Conservation (phyloP, 192 early-diverging fungal species). For the Backusella sp. region DNA sequence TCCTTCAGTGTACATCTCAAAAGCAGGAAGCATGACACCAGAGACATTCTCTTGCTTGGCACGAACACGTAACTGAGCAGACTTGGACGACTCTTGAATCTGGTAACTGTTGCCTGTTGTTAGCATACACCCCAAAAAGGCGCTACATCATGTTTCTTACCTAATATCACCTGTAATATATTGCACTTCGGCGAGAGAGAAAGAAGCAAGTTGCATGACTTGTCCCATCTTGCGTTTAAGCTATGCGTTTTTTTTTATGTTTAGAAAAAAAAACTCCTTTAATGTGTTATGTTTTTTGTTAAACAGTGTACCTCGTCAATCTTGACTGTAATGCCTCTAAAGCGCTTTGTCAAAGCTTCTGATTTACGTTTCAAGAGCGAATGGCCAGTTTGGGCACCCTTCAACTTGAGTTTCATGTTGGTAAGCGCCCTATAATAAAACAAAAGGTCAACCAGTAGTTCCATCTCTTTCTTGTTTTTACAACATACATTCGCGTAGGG, state of each 20-base stretch:
- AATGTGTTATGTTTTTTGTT: not conserved
- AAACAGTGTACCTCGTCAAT: constrained; percentile 82
- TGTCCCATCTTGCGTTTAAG: constrained; percentile 98
- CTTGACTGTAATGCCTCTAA: constrained; percentile 92
- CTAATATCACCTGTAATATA: constrained; percentile 97
- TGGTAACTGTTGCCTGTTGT: constrained; percentile 69
- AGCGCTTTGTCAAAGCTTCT: constrained; percentile 94
- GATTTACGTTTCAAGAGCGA: constrained; percentile 97
- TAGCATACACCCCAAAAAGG: not conserved
- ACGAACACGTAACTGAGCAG: constrained; percentile 86
- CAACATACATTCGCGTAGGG: constrained; percentile 90
- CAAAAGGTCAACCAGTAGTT: not conserved
- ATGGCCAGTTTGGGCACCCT: constrained; percentile 98
- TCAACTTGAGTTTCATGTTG: constrained; percentile 91
- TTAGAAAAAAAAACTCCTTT: constrained; percentile 2
- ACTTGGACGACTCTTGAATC: constrained; percentile 92
- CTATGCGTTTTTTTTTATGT: constrained; percentile 37
- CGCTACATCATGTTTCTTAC: constrained; percentile 34
- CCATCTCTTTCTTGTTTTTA: not conserved
- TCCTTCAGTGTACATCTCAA: constrained; percentile 87
- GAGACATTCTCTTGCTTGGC: constrained; percentile 98
- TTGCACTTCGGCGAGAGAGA: constrained; percentile 96
- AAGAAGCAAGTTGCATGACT: constrained; percentile 97
- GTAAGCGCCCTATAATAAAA: constrained; percentile 79
- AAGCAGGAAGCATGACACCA: constrained; percentile 91